Evolutionary conservation across 2,329 filamentous ascomycete species (phyloP), one percentile per base, ranked within the genome.

Genomic region (Coniochaeta prunicola): DNA sequence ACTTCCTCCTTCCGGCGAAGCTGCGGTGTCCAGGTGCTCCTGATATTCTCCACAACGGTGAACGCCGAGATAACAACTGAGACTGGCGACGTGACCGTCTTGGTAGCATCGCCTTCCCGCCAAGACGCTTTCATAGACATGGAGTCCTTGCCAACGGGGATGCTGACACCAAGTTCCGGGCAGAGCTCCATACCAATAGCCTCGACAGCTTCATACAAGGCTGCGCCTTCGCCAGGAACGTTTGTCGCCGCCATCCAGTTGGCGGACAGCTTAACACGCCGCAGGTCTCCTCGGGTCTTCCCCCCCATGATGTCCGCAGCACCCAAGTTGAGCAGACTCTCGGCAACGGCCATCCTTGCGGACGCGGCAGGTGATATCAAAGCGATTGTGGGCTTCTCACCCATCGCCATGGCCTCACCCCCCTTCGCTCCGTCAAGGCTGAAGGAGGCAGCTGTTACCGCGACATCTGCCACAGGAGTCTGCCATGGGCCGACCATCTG

Each of bases 211-310:
- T 97, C 91, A 68, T 96, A 97, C 33, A 97, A 81, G 17, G 88
- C 91, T 40, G 93, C 92, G 42, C 91, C 92, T 74, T 99, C 94
- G 53, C 94, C 94, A 24, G 90, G 88, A 71, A 97, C 92, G 69
- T 87, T 92, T 61, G 92, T 90, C n/a, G 93, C 93, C 3, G 92
- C 92, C 94, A 97, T 97, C 93, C 93, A 99, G 76, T 99, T 97
- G 56, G 93, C 93, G 3, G 92, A 97, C 10, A 97, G 83, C 70
- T 93, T 89, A 62, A 97, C 87, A 48, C 90, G 86, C 60, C 83
- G 83, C 57, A 97, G 77, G 58, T 90, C 86, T 53, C 88, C 89
- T 59, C 87, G 82, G 24, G 69, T 67, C 15, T 72, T 62, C 28
- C 67, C 67, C n/a, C 67, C 71, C 63, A 70, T 72, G 60, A 84